Evolutionary conservation across 2,329 filamentous ascomycete species (phyloP).

Genomic region (Aureobasidium musti): DNA sequence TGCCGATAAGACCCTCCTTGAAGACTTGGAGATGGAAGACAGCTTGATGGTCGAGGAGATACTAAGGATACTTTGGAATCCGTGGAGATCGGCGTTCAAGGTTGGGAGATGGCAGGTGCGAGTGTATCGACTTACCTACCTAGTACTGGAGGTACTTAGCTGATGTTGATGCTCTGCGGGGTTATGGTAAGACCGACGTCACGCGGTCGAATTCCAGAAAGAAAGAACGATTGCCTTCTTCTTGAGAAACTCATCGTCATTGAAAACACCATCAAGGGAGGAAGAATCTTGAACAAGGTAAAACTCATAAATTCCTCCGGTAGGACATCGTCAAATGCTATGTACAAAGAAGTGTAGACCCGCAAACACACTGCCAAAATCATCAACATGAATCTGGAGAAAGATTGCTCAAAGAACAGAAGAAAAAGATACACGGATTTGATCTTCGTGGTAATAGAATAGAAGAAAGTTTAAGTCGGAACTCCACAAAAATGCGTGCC

Average conservation of each 20-base stretch:
- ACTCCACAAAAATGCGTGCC: constrained; percentile 27
- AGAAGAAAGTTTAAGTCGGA: constrained; percentile 4
- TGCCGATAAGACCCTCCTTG: neutral
- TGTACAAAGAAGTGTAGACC: constrained; percentile 29
- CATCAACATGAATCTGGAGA: constrained; percentile 17
- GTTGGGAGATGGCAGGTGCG: neutral
- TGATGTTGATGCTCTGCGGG: constrained; percentile 10
- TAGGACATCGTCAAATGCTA: constrained; percentile 20
- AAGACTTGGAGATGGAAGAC: neutral
- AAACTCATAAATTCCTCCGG: constrained; percentile 3
- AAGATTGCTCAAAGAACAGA: neutral
- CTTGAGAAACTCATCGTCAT: neutral
- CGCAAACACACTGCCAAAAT: constrained; percentile 19
- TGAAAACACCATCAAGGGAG: neutral
- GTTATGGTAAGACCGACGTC: neutral
- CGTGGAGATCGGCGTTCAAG: neutral
- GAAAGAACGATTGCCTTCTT: neutral
- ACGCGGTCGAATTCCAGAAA: neutral
- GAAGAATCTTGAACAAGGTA: neutral
- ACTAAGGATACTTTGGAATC: neutral
- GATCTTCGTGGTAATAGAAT: neutral
- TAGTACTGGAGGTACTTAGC: too few species aligned
- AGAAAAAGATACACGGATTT: constrained; percentile 11
- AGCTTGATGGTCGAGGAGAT: neutral
- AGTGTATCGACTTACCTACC: neutral